phyloP scores from a whole-genome alignment of 2,329 filamentous ascomycete species.

The Pleurostoma richardsiae region DNA sequence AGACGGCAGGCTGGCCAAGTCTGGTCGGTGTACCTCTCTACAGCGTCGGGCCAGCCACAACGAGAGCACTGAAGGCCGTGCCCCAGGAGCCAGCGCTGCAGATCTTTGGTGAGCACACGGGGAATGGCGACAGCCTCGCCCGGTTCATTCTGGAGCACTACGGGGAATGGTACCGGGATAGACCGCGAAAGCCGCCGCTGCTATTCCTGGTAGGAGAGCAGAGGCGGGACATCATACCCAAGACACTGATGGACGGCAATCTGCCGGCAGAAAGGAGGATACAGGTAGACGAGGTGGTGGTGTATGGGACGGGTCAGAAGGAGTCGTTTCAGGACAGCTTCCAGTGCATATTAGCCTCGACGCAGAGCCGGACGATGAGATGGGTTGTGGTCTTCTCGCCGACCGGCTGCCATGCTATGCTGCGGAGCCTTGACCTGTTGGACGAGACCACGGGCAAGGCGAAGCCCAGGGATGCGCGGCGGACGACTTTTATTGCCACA shows the following conservation, averaged over 20 bases:
- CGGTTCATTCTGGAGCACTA: conserved; percentile 78
- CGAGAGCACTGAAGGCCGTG: conserved; percentile 62
- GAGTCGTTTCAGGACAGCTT: conserved; percentile 71
- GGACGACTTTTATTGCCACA: conserved; percentile 65
- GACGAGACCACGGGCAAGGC: conserved; percentile 38
- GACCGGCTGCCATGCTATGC: conserved; percentile 57
- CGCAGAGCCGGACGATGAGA: conserved; percentile 33
- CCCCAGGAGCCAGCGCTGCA: conserved; percentile 44
- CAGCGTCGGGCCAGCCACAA: conserved; percentile 76
- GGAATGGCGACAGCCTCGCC: conserved; percentile 78
- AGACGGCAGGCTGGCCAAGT: conserved; percentile 38
- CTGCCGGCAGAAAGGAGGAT: conserved; percentile 50
- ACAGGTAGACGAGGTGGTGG: conserved; percentile 69
- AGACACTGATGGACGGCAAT: conserved; percentile 58
- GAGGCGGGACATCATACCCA: conserved; percentile 84
- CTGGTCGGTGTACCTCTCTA: conserved; percentile 60
- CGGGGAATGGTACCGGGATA: conserved; percentile 40
- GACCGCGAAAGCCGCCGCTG: conserved; percentile 50
- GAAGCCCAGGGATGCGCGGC: conserved; percentile 17
- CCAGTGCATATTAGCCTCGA: conserved; percentile 38
- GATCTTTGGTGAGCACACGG: conserved; percentile 75
- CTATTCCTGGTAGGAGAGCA: conserved; percentile 90
- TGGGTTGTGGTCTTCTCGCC: conserved; percentile 77
- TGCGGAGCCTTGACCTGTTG: conserved; percentile 46
- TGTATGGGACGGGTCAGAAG: conserved; percentile 86